These are phyloP conservation scores for Eutypa lata DNA, from an alignment of 2,329 filamentous ascomycete genomes.

Conservation along the genomic window DNA sequence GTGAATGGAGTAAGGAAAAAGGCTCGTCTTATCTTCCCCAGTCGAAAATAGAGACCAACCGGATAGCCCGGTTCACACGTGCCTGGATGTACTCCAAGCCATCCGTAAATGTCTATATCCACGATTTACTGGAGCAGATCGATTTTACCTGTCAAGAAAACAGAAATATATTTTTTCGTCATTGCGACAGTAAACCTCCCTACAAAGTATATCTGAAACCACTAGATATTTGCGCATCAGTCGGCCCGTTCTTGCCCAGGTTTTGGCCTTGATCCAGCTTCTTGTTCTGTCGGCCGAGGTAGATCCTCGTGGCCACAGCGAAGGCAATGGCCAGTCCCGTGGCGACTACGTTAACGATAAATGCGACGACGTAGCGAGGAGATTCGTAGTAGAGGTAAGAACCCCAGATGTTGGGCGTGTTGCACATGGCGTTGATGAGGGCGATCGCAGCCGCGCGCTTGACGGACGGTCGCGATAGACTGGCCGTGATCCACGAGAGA, in stretches of 20 bases:
- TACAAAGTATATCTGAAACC: constrained; percentile 24
- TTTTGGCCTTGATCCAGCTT: constrained; percentile 25
- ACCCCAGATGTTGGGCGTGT: constrained; percentile 27
- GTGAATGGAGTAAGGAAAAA: too few species aligned
- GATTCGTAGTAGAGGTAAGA: constrained; percentile 24
- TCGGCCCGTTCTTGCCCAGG: constrained; percentile 25
- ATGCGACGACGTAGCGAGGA: constrained; percentile 23
- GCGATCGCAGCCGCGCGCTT: constrained; percentile 27
- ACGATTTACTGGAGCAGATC: too few species aligned
- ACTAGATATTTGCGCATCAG: constrained; percentile 20
- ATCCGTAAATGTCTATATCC: too few species aligned
- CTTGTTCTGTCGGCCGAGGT: constrained; percentile 22
- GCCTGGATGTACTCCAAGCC: too few species aligned
- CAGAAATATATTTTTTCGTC: too few species aligned
- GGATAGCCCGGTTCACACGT: too few species aligned
- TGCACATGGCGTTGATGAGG: constrained; percentile 25
- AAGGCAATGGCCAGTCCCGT: constrained; percentile 24
- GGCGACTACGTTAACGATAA: constrained; percentile 25
- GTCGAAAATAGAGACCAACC: too few species aligned
- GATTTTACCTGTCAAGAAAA: too few species aligned
- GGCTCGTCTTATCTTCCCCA: too few species aligned
- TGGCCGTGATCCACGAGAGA: constrained; percentile 26
- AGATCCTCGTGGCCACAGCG: constrained; percentile 22
- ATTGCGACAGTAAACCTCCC: too few species aligned
- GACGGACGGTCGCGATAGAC: constrained; percentile 19